Conservation (phyloP, 148 eudicot genomes). For the Nyssa sinensis region DNA sequence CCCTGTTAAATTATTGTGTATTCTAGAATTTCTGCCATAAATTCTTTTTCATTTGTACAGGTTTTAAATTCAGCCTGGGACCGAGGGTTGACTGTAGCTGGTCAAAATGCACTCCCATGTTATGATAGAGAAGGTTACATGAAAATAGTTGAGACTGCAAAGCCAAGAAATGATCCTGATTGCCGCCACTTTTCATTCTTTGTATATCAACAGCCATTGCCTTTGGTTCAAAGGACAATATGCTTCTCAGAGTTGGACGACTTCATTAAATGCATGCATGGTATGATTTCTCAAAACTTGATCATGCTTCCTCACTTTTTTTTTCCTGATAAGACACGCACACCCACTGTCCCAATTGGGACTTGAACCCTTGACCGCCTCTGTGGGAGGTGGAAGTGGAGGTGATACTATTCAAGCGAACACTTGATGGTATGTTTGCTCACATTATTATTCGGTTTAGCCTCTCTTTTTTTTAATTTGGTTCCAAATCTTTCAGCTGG, state of each 20-base stretch:
- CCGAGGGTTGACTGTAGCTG: constrained; percentile 51
- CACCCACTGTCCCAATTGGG: too few relatives aligned
- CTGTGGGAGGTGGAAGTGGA: too few relatives aligned
- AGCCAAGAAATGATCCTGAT: constrained; percentile 72
- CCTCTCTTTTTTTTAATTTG: background rate
- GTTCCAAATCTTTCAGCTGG: background rate
- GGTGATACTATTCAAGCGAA: too few relatives aligned
- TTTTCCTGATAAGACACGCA: too few relatives aligned
- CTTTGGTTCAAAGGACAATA: constrained; percentile 41
- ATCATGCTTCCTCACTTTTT: too few relatives aligned
- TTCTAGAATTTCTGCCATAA: background rate
- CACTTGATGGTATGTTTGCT: background rate
- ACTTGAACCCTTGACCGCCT: too few relatives aligned
- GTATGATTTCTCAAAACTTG: constrained; percentile 29
- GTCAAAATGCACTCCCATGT: constrained; percentile 58
- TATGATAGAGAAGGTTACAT: constrained; percentile 55
- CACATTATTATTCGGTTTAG: background rate
- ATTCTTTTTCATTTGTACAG: constrained; percentile 25
- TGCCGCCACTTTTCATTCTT: constrained; percentile 48
- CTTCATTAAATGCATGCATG: constrained; percentile 69
- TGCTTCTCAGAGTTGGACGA: constrained; percentile 54
- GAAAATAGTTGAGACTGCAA: constrained; percentile 53
- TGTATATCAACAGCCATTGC: constrained; percentile 47
- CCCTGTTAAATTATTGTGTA: background rate
- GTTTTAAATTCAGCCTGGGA: constrained; percentile 73